Evolutionary conservation across 2,329 filamentous ascomycete genomes (phyloP).

Genomic region (Penicillium griseofulvum): DNA sequence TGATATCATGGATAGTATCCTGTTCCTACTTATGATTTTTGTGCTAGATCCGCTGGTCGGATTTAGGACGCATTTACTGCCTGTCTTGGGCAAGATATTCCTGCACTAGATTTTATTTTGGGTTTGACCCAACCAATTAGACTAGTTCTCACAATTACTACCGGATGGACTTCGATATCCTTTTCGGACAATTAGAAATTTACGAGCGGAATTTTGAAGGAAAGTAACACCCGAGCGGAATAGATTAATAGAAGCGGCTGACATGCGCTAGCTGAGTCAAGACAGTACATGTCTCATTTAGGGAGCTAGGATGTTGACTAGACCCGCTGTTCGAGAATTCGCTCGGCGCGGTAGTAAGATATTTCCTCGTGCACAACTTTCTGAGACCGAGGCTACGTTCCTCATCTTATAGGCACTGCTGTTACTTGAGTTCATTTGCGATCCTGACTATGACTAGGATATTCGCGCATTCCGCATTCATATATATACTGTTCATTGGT

Average conservation of each 20-base stretch:
- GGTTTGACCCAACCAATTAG: not conserved
- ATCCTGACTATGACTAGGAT: not conserved
- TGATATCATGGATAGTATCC: not conserved
- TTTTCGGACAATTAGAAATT: slow-evolving; percentile 1
- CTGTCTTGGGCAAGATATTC: slow-evolving; percentile 1
- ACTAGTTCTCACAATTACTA: slow-evolving; percentile 2
- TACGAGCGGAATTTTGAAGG: not conserved
- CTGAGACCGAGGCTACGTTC: not conserved
- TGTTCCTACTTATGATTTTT: not conserved
- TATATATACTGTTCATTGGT: not conserved
- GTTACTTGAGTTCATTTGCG: not conserved
- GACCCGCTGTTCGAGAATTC: too few species aligned
- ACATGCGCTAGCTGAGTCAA: not conserved
- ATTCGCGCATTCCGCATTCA: not conserved
- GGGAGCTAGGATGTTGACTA: too few species aligned
- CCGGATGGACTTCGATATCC: slow-evolving; percentile 24
- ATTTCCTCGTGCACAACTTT: not conserved
- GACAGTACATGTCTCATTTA: too few species aligned
- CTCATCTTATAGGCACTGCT: not conserved
- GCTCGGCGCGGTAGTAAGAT: too few species aligned
- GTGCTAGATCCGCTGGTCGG: slow-evolving; percentile 5
- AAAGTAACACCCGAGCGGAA: not conserved
- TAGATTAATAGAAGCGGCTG: not conserved
- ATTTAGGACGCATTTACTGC: slow-evolving; percentile 4
- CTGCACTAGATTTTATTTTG: not conserved